Conservation (phyloP, 164 flowering plant genomes). For the Berberis thunbergii region DNA sequence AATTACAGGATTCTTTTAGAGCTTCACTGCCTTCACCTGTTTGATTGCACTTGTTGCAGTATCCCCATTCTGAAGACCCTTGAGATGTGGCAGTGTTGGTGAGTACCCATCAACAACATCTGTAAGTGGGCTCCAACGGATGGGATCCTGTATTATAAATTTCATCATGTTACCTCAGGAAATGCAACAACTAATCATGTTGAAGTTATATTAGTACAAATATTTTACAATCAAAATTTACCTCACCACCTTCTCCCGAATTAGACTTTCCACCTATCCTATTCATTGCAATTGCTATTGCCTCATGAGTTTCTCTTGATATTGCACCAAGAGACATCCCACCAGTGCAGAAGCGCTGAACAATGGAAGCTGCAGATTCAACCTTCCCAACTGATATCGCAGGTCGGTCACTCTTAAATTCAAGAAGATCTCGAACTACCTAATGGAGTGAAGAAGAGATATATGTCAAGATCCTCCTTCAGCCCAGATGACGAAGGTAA, state of each 20-base stretch:
- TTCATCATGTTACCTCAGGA: no score
- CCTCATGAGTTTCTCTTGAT: slow-evolving; percentile 94
- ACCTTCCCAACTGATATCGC: slow-evolving; percentile 84
- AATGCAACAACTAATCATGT: no score
- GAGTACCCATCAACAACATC: slow-evolving; percentile 99
- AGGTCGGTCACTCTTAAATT: slow-evolving; percentile 81
- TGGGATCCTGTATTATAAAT: slow-evolving; percentile 64
- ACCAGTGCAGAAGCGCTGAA: slow-evolving; percentile 92
- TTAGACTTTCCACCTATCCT: slow-evolving; percentile 95
- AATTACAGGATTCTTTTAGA: not conserved
- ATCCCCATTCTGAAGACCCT: slow-evolving; percentile 99
- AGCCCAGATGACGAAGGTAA: not conserved
- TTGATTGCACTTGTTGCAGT: slow-evolving; percentile 99
- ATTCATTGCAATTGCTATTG: slow-evolving; percentile 98
- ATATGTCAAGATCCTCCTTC: not conserved
- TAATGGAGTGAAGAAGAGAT: slow-evolving; percentile 10
- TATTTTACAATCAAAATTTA: slow-evolving; percentile 16
- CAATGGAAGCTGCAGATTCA: slow-evolving; percentile 89
- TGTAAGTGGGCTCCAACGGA: slow-evolving; percentile 91
- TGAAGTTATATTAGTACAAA: not conserved
- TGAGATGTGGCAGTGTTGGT: slow-evolving; percentile 96
- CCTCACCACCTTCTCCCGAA: slow-evolving; percentile 99
- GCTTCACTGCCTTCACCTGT: slow-evolving; percentile 45
- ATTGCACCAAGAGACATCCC: slow-evolving; percentile 99
- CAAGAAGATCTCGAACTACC: slow-evolving; percentile 86